phyloP scores from a whole-genome alignment of 2,329 filamentous ascomycete species.

The Colletotrichum endophyticum region DNA sequence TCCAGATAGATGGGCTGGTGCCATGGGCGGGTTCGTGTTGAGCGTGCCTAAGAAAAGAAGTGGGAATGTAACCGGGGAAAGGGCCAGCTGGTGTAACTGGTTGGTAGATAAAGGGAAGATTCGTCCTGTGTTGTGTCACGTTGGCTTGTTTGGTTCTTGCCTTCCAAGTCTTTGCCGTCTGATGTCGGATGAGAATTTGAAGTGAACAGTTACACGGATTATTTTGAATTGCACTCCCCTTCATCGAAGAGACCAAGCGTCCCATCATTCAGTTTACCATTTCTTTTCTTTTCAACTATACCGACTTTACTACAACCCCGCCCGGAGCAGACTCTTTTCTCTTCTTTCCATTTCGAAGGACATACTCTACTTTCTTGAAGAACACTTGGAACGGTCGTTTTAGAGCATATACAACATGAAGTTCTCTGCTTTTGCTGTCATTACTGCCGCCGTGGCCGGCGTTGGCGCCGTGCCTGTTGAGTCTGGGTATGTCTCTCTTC shows the following conservation, averaged over 20 bases:
- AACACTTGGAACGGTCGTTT: neutral
- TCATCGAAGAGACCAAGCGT: neutral
- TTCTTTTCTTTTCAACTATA: neutral
- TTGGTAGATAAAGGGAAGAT: neutral
- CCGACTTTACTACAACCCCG: neutral
- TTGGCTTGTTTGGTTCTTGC: neutral
- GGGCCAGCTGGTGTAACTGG: neutral
- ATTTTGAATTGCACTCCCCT: neutral
- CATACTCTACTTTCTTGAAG: neutral
- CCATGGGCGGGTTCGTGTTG: neutral
- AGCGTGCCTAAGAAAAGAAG: neutral
- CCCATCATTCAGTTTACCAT: neutral
- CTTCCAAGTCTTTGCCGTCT: neutral
- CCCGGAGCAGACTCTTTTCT: neutral
- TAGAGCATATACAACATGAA: neutral
- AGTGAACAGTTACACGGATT: neutral
- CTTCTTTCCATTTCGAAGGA: neutral
- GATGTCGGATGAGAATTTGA: neutral
- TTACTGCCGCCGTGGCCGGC: slow-evolving; percentile 1
- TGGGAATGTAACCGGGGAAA: neutral
- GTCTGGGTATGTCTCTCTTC: neutral
- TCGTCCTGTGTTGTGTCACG: neutral
- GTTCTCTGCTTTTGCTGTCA: neutral
- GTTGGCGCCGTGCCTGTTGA: slow-evolving; percentile 1
- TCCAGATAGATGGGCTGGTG: neutral